Conservation (phyloP, 805 yeast species). For the Myxozyma mucilagina region DNA sequence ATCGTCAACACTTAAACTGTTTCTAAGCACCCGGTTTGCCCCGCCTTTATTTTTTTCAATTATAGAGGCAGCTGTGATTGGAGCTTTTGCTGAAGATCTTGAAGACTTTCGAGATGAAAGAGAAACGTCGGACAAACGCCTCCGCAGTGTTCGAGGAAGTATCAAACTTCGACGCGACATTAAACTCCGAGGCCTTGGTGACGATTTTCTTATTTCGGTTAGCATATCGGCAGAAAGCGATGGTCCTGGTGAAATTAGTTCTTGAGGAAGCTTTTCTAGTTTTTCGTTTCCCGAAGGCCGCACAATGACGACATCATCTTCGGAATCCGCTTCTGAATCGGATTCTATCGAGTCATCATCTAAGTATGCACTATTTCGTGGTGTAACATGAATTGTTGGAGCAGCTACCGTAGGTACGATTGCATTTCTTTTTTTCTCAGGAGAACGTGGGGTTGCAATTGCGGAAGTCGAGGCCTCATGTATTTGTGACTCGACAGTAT, state of each 20-base stretch:
- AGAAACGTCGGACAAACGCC: constrained; percentile 27
- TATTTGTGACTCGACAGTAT: constrained; percentile 32
- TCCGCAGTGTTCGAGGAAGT: constrained; percentile 17
- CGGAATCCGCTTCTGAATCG: constrained; percentile 2
- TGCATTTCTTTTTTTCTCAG: constrained; percentile 20
- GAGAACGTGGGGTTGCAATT: constrained; percentile 14
- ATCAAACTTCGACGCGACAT: constrained; percentile 18
- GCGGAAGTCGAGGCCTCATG: constrained; percentile 31
- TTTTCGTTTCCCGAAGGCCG: neutral
- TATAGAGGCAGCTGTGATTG: constrained; percentile 20
- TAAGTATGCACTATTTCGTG: neutral
- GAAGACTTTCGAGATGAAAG: constrained; percentile 15
- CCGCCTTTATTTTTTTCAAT: constrained; percentile 29
- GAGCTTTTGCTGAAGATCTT: neutral
- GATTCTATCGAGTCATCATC: constrained; percentile 5
- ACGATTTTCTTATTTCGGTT: constrained; percentile 9
- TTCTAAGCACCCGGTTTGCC: constrained; percentile 28
- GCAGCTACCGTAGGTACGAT: constrained; percentile 22
- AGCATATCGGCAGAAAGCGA: constrained; percentile 19
- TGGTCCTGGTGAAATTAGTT: constrained; percentile 5
- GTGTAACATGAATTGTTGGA: constrained; percentile 17
- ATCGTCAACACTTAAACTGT: constrained; percentile 27
- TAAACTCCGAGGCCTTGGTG: constrained; percentile 12
- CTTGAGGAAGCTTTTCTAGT: constrained; percentile 22
- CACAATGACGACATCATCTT: neutral